These are phyloP conservation scores for Chrysoporthe deuterocubensis DNA, from an alignment of 2,329 filamentous ascomycete species.

Conservation along the genomic window DNA sequence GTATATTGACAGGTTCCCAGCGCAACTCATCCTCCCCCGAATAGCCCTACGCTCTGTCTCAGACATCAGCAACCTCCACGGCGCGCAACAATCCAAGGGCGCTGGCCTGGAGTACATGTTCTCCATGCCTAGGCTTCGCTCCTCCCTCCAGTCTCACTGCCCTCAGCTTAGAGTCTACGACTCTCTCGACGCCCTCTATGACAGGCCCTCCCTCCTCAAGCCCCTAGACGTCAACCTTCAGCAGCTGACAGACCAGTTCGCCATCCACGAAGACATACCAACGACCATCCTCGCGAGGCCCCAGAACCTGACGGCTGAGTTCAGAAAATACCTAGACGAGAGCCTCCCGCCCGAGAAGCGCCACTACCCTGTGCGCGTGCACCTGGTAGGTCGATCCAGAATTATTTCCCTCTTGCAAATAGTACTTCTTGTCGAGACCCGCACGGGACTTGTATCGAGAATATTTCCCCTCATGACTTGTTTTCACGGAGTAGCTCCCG, in stretches of 20 bases:
- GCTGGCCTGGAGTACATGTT: conserved; percentile 41
- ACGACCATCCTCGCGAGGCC: conserved; percentile 36
- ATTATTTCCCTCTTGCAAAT: neutral
- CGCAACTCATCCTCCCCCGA: conserved; percentile 43
- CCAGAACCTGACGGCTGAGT: conserved; percentile 29
- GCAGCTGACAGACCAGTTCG: conserved; percentile 29
- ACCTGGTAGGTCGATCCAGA: conserved; percentile 31
- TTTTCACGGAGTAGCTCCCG: no score
- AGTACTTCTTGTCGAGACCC: no score
- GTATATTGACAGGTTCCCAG: conserved; percentile 33
- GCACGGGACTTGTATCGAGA: no score
- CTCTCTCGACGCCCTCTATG: conserved; percentile 41
- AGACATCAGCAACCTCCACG: conserved; percentile 35
- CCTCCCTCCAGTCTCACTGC: conserved; percentile 37
- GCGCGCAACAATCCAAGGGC: conserved; percentile 36
- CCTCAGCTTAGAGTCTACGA: conserved; percentile 43
- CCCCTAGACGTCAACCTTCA: conserved; percentile 34
- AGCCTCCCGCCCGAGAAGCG: conserved; percentile 35
- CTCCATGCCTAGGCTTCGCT: conserved; percentile 39
- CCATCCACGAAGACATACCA: conserved; percentile 26
- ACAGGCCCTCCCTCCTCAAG: conserved; percentile 37
- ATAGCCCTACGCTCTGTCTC: conserved; percentile 40
- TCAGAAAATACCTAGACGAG: conserved; percentile 36
- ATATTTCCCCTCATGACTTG: no score
- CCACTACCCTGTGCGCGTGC: conserved; percentile 39